Base-by-base conservation (phyloP, 2,329 filamentous ascomycete species). In the Helminthosporium solani region DNA sequence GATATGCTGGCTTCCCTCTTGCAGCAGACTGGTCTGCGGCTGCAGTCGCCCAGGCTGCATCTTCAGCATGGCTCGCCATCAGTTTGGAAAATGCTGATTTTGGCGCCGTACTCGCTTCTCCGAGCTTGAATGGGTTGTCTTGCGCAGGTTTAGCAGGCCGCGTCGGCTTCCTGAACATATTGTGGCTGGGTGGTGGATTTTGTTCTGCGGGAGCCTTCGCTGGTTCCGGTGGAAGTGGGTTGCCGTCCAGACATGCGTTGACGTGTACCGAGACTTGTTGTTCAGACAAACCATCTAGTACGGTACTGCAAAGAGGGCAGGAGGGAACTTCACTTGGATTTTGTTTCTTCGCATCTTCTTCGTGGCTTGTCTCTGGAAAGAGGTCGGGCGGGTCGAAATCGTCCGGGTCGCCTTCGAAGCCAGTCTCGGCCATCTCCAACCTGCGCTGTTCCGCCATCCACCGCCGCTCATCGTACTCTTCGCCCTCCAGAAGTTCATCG, bases 1-100 rank as follows among this genome's bases (percentile, higher is more conserved):
- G 82, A 61, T 92, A 94, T 0, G 91, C 86, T 15, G 87, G 88
- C 64, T 90, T 94, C 18, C 94, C 92, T 33, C 89, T 81, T 2
- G 90, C 85, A 1, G 87, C 81, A 21, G 81, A 75, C 66, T 96
- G 90, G 1, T 87, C 79, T 1, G 89, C 87, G 0, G 92, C 90
- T 11, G 94, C 94, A 28, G 82, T 83, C 1, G 87, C 85, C 94
- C 94, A 99, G 1, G 94, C 94, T 1, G 84, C 79, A 66, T 95
- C 87, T 73, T 99, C 94, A 4, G 87, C 88, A 60, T 96, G 90
- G 5, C 84, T 84, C 6, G 90, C 88, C 94, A 99, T 99, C 47
- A 99, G 78, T 64, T 88, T 94, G 2, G 87, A 86, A 62, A 99
- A 99, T 0, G 92, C 94, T 3, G 91, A 95, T 33, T 42, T 73